Evolutionary conservation across 805 yeast species (phyloP).

Genomic region (Wickerhamomyces hampshirensis): DNA sequence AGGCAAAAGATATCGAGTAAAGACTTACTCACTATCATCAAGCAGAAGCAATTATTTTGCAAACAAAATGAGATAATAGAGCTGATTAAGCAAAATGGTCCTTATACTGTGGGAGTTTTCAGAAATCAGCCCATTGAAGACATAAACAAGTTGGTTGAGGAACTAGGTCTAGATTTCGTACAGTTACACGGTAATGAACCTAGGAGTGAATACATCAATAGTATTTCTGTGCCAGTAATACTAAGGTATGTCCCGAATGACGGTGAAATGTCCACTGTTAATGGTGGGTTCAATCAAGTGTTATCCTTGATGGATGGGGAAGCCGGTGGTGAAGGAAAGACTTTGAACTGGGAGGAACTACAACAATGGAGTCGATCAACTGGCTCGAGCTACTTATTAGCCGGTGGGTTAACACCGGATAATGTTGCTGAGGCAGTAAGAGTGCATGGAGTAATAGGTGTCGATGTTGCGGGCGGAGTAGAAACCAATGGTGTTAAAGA

Average conservation of each 20-base stretch:
- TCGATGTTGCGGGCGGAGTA: conserved; percentile 94
- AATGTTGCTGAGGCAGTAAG: conserved; percentile 55
- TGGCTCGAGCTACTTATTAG: conserved; percentile 50
- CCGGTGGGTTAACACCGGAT: conserved; percentile 83
- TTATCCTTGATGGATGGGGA: conserved; percentile 79
- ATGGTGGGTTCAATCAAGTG: conserved; percentile 33
- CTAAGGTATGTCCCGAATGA: conserved; percentile 67
- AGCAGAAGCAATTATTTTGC: conserved; percentile 1
- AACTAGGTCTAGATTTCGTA: conserved; percentile 62
- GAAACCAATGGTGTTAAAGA: conserved; percentile 79
- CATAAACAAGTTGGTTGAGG: conserved; percentile 37
- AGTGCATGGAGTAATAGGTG: conserved; percentile 68
- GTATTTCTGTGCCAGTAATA: conserved; percentile 53
- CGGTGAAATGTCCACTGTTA: conserved; percentile 29
- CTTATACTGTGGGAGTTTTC: conserved; percentile 84
- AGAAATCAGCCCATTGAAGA: conserved; percentile 71
- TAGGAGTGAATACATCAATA: conserved; percentile 34
- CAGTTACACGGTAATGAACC: conserved; percentile 85
- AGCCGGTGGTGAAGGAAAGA: conserved; percentile 85
- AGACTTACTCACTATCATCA: conserved; percentile 4
- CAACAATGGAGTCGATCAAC: conserved; percentile 29
- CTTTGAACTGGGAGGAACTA: conserved; percentile 66
- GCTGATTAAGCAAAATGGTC: conserved; percentile 39
- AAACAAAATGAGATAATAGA: conserved; percentile 13
- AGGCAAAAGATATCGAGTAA: conserved; percentile 4